Evolutionary conservation across 352 stramenopile species (phyloP).

Genomic region (Phytopythium ostracodes): DNA sequence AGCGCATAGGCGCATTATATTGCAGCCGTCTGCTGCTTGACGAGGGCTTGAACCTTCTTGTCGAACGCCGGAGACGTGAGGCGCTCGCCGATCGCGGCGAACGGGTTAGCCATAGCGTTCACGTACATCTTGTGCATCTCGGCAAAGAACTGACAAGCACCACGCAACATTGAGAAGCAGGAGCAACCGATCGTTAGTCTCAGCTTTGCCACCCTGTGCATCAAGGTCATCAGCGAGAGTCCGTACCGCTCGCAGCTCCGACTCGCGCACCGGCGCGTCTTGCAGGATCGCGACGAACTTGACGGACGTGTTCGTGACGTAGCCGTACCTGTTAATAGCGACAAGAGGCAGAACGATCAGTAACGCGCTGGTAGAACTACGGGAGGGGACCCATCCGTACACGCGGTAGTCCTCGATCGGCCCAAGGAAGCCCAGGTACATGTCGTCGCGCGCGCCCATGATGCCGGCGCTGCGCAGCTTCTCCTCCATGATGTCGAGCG

Average conservation of each 20-base stretch:
- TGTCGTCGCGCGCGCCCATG: slow-evolving; percentile 68
- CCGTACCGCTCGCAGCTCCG: slow-evolving; percentile 67
- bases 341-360: too few species aligned
- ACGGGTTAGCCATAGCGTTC: slow-evolving; percentile 85
- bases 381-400: slow-evolving; percentile 16
- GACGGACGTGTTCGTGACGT: slow-evolving; percentile 84
- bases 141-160: slow-evolving; percentile 55
- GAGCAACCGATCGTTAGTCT: neutral
- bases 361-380: neutral
- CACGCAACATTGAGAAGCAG: neutral
- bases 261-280: slow-evolving; percentile 69
- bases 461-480: slow-evolving; percentile 49
- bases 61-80: slow-evolving; percentile 80
- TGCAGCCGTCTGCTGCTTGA: slow-evolving; percentile 59
- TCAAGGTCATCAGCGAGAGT: too few species aligned
- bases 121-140: slow-evolving; percentile 87
- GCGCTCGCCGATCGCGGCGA: slow-evolving; percentile 74
- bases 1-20: neutral
- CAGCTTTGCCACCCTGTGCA: too few species aligned
- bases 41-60: slow-evolving; percentile 71
- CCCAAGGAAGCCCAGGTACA: slow-evolving; percentile 83
- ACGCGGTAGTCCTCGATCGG: slow-evolving; percentile 85
- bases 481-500: slow-evolving; percentile 84
- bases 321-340: slow-evolving; percentile 67
- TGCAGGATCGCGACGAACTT: slow-evolving; percentile 82